Evolutionary conservation across 768 basidiomycete species (phyloP).

Genomic region (Termitomyces heimii): DNA sequence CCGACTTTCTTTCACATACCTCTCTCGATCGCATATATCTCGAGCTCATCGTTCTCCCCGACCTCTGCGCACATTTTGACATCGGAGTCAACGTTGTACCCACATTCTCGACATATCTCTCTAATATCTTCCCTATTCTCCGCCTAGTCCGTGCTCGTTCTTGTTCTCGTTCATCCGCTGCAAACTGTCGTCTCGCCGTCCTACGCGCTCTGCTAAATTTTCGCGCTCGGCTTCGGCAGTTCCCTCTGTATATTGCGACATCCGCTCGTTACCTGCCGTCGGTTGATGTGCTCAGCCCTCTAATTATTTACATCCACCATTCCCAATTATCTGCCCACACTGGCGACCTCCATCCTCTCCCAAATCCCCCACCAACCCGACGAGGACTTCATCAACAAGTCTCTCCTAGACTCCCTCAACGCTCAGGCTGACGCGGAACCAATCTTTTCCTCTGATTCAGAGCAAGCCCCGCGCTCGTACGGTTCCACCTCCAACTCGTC

Average conservation of each 20-base stretch:
- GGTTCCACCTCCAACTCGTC: constrained; percentile 48
- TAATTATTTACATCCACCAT: constrained; percentile 10
- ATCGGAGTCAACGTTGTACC: constrained; percentile 15
- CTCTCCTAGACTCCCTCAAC: constrained; percentile 77
- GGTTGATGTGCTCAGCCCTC: constrained; percentile 27
- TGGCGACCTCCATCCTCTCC: constrained; percentile 43
- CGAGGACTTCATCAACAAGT: constrained; percentile 86
- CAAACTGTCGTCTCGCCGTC: constrained; percentile 14
- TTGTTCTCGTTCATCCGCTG: constrained; percentile 9
- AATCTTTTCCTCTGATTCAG: constrained; percentile 44
- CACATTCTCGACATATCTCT: constrained; percentile 7
- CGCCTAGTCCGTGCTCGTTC: constrained; percentile 11
- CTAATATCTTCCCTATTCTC: constrained; percentile 7
- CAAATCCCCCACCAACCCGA: constrained; percentile 39
- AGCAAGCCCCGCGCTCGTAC: constrained; percentile 40
- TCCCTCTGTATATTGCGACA: constrained; percentile 8
- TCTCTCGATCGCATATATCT: constrained; percentile 39
- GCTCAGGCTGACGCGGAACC: constrained; percentile 81
- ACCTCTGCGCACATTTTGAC: constrained; percentile 16
- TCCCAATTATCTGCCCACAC: constrained; percentile 32
- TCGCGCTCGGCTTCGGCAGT: constrained; percentile 9
- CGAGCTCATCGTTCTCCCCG: constrained; percentile 25
- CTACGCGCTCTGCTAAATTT: constrained; percentile 18
- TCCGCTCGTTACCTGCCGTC: constrained; percentile 12
- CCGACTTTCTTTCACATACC: constrained; percentile 45